These are phyloP conservation scores for Mortierella sp. DNA, from an alignment of 371 early-diverging fungal species.

Conservation along the genomic window DNA sequence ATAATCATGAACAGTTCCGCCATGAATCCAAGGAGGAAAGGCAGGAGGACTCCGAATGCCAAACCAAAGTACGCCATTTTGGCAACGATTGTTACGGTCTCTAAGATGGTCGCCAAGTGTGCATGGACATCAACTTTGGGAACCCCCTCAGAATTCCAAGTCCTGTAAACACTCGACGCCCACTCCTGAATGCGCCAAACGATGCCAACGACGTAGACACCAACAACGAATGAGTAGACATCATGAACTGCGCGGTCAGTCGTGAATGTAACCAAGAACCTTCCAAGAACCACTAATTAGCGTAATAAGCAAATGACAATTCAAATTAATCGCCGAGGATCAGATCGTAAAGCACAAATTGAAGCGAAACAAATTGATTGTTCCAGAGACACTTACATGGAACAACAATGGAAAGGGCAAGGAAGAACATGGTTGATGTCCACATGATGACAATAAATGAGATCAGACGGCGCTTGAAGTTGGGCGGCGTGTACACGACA, in stretches of 20 bases:
- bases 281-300: slow-evolving; percentile 62
- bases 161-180: slow-evolving; percentile 20
- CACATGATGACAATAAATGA: slow-evolving; percentile 70
- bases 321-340: no score
- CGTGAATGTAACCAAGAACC: slow-evolving; percentile 56
- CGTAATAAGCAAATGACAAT: not conserved
- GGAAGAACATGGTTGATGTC: slow-evolving; percentile 61
- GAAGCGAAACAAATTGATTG: not conserved
- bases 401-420: slow-evolving; percentile 56
- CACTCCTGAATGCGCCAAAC: slow-evolving; percentile 32
- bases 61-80: slow-evolving; percentile 60
- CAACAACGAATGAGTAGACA: slow-evolving; percentile 67
- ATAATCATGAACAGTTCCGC: slow-evolving; percentile 66
- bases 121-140: not conserved
- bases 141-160: not conserved
- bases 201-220: slow-evolving; percentile 47
- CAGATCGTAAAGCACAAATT: not conserved
- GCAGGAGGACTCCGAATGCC: slow-evolving; percentile 63
- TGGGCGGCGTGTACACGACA: slow-evolving; percentile 79
- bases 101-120: not conserved
- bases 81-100: slow-evolving; percentile 5
- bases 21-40: slow-evolving; percentile 62
- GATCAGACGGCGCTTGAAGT: slow-evolving; percentile 62
- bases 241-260: slow-evolving; percentile 66
- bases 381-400: slow-evolving; percentile 61